phyloP scores from a whole-genome alignment of 1,139 yeast species.

The Candida sojae region DNA sequence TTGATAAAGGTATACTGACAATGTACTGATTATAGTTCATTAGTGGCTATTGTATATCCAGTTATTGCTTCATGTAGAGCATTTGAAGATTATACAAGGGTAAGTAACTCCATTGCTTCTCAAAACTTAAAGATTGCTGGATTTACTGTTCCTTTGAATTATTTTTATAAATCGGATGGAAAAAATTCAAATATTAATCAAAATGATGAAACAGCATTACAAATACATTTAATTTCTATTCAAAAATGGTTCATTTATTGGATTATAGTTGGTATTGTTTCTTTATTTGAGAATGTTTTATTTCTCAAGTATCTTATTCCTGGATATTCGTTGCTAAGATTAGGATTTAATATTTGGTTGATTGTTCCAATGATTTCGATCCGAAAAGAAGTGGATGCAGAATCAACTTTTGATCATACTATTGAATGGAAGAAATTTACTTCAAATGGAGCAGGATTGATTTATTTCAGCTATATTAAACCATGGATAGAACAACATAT shows the following conservation, averaged over 20 bases:
- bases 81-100: conserved; percentile 40
- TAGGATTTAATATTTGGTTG: conserved; percentile 53
- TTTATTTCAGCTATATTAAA: conserved; percentile 32
- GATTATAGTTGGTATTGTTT: conserved; percentile 46
- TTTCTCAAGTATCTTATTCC: conserved; percentile 45
- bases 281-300: conserved; percentile 32
- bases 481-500: conserved; percentile 33
- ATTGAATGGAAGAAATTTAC: conserved; percentile 29
- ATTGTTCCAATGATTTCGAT: conserved; percentile 43
- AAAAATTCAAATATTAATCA: conserved; percentile 5
- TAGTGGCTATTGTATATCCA: conserved; percentile 52
- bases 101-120: conserved; percentile 24
- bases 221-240: conserved; percentile 35
- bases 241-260: conserved; percentile 64
- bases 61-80: conserved; percentile 55
- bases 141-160: conserved; percentile 34
- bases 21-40: conserved; percentile 8
- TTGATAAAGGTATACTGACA: neutral
- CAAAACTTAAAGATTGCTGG: conserved; percentile 32
- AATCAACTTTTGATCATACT: conserved; percentile 15
- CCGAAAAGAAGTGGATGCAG: conserved; percentile 9
- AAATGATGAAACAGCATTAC: conserved; percentile 22
- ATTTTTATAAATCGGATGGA: conserved; percentile 5
- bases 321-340: conserved; percentile 42
- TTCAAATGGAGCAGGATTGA: conserved; percentile 38